phyloP scores from a whole-genome alignment of 75 land plant genomes.

The Pinus taeda region DNA sequence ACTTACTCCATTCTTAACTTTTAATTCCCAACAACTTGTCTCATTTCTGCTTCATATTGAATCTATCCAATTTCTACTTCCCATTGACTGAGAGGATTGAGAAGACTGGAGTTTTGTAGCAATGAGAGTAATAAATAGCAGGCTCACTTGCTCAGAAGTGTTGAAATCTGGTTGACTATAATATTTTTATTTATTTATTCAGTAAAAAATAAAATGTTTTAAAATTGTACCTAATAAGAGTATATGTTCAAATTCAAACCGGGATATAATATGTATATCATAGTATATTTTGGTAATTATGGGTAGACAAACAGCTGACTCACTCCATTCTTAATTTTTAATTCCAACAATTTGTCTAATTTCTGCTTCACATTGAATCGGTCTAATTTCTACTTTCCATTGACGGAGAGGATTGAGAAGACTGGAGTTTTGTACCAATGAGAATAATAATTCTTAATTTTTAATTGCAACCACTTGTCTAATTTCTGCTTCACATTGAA shows the following conservation, averaged over 20 bases:
- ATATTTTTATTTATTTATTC: too few relatives aligned
- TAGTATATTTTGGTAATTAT: too few relatives aligned
- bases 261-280: too few relatives aligned
- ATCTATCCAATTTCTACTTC: neutral
- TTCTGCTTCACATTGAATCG: neutral
- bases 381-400: neutral
- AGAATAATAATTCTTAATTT: neutral
- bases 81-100: neutral
- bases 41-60: neutral
- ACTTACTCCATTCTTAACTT: neutral
- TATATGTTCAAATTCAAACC: too few relatives aligned
- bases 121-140: neutral
- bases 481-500: neutral
- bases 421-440: conserved; percentile 5
- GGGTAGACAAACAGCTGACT: conserved; percentile 25
- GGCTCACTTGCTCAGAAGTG: too few relatives aligned
- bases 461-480: neutral
- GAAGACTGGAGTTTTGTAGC: neutral
- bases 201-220: too few relatives aligned
- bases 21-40: neutral
- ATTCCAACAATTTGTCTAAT: neutral
- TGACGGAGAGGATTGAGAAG: neutral
- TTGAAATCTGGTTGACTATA: too few relatives aligned
- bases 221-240: too few relatives aligned
- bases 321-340: neutral